Base-by-base conservation (phyloP, 495 filamentous ascomycete species). In the Penicillium atrosanguineum region DNA sequence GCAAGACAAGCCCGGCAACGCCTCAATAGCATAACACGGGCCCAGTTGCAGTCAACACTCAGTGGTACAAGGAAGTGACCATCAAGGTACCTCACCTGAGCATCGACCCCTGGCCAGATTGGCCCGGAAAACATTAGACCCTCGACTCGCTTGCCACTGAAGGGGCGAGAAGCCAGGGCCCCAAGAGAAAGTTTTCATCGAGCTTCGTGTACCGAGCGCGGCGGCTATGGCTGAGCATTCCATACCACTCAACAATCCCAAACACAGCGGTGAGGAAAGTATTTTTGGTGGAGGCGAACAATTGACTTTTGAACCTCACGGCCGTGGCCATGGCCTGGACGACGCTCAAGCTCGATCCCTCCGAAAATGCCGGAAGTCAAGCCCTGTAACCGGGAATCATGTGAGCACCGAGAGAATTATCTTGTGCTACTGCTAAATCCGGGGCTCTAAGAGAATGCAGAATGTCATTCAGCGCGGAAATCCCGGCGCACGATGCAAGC, bases 1-100 rank as follows among this genome's bases (percentile, higher is more conserved):
- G 56, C 63, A 61, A 53, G 46, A 59, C 60, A 63, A 52, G 55
- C 44, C 54, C 57, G 48, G 26, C 25, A 48, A 29, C 36, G 41
- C 48, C 36, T 19, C 36, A 37, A 25, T 44, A 21, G 47, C 40
- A 50, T 28, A 36, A 9, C 40, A 36, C 41, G 37, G 29, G 25
- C n/a, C 29, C 25, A 6, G 16, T 39, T 48, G 11, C 38, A 53
- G 14, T 43, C 16, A 9, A 45, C 6, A 23, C 0, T 43, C 3
- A 46, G 23, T 29, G 25, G 36, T 65, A 65, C 62, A 20, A 56
- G 18, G 26, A 23, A 48, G 56, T 56, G 51, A 65, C 59, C 37
- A 48, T 4, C 1, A 28, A 18, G 40, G 46, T 60, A 62, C 62
- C 39, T 47, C 29, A 39, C 43, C 39, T 34, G 36, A 56, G 48